A percentile compares a stretch with the other conserved stretches of the same genome.
phyloP scores from a whole-genome alignment of 305 asterid genomes.

The Solanum hybrid region DNA sequence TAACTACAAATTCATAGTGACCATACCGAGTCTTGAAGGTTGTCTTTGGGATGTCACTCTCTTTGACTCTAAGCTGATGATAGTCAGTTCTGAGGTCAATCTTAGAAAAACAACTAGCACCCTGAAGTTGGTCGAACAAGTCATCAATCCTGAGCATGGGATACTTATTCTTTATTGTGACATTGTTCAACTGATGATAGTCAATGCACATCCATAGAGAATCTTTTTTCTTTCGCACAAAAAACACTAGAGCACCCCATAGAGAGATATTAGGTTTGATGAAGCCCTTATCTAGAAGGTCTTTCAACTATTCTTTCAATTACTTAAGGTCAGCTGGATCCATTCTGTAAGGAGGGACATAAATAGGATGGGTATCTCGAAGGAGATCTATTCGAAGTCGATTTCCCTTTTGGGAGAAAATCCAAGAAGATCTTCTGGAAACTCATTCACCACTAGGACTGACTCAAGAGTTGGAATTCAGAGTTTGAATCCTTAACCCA shows the following conservation, averaged over 20 bases:
- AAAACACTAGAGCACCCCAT: background rate
- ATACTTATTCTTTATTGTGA: no score
- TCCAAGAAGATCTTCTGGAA: background rate
- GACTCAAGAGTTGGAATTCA: background rate
- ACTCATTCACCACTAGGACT: background rate
- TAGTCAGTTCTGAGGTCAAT: no score
- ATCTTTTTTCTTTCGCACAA: background rate
- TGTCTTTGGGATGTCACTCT: background rate
- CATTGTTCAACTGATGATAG: background rate
- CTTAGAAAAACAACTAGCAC: background rate
- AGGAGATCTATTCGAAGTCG: background rate
- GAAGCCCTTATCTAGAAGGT: background rate
- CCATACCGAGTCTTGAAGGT: background rate
- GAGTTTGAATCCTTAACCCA: background rate
- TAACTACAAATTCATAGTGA: background rate
- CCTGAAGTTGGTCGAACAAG: background rate
- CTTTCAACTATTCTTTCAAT: background rate
- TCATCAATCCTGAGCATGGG: background rate
- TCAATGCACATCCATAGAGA: background rate
- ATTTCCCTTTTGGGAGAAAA: background rate
- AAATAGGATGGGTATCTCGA: background rate
- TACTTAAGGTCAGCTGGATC: background rate
- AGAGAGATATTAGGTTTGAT: background rate
- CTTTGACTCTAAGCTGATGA: background rate
- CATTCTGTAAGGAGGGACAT: background rate